A percentile compares a stretch with the other conserved stretches of the same genome.
phyloP scores from a whole-genome alignment of 768 basidiomycete species.

The Lentinula guzmanii region DNA sequence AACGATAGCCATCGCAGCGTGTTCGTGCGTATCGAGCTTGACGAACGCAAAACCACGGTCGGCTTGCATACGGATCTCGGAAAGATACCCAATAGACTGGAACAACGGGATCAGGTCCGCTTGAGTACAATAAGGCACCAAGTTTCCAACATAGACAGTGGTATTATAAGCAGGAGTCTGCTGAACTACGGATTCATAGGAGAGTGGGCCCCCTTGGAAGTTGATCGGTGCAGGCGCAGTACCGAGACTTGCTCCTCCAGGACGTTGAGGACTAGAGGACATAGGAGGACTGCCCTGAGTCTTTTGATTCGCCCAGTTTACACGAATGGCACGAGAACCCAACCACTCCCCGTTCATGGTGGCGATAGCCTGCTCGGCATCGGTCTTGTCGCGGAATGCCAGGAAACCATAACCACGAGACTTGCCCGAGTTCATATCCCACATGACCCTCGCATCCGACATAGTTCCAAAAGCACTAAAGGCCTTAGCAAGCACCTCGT shows the following conservation, averaged over 20 bases:
- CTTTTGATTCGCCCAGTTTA: conserved; percentile 99
- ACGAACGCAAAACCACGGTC: conserved; percentile 99
- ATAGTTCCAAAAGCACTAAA: conserved; percentile 96
- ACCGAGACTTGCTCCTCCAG: conserved; percentile 38
- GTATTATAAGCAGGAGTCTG: conserved; percentile 94
- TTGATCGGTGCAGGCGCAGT: conserved; percentile 85
- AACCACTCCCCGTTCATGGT: conserved; percentile 99
- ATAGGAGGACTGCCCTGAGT: conserved; percentile 63
- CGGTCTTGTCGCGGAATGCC: conserved; percentile 97
- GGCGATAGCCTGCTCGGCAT: conserved; percentile 98
- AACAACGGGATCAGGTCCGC: conserved; percentile 97
- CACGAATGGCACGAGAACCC: conserved; percentile 94
- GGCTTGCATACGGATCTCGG: conserved; percentile 98
- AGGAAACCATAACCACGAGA: conserved; percentile 97
- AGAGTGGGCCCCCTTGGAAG: conserved; percentile 83
- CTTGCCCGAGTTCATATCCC: conserved; percentile 99
- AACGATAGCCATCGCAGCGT: conserved; percentile 96
- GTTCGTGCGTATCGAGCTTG: conserved; percentile 97
- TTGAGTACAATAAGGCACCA: conserved; percentile 95
- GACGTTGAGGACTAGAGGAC: conserved; percentile 31
- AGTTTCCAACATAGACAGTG: conserved; percentile 97
- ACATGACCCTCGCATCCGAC: conserved; percentile 98
- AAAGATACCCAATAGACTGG: conserved; percentile 97
- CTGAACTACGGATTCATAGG: conserved; percentile 88
- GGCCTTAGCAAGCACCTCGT: conserved; percentile 93